Evolutionary conservation across 768 basidiomycete genomes (phyloP).

Genomic region (Termitomyces sp.): DNA sequence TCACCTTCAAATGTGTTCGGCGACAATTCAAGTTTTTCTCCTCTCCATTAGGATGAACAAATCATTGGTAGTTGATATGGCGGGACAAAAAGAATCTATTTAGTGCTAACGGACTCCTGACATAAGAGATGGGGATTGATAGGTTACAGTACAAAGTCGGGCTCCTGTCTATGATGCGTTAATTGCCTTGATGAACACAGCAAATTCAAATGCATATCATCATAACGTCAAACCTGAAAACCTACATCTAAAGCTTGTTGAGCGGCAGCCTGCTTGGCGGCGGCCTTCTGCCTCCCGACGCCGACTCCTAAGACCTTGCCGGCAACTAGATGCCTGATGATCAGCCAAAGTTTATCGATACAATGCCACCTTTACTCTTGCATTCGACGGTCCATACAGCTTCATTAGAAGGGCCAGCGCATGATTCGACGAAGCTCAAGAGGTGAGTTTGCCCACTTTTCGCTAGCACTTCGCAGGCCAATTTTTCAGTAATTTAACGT

Average conservation of each 20-base stretch:
- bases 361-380: constrained; percentile 40
- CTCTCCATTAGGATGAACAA: not conserved
- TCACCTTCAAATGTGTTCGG: not conserved
- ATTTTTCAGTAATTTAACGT: not conserved
- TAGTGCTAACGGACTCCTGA: not conserved
- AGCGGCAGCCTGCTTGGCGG: constrained; percentile 48
- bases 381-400: constrained; percentile 51
- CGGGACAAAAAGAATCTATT: not conserved
- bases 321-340: constrained; percentile 32
- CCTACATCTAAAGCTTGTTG: constrained; percentile 37
- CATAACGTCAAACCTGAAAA: not conserved
- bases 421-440: constrained; percentile 38
- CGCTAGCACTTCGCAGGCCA: constrained; percentile 25
- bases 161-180: not conserved
- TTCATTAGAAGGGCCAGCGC: constrained; percentile 38
- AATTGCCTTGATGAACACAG: constrained; percentile 3
- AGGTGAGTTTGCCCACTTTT: constrained; percentile 19
- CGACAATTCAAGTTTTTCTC: not conserved
- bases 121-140: not conserved
- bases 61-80: not conserved
- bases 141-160: not conserved
- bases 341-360: not conserved
- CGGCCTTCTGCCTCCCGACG: constrained; percentile 36
- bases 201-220: not conserved
- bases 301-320: constrained; percentile 47